Evolutionary conservation across 208 protist genomes (phyloP).

Genomic region (Leishmania tarentolae): DNA sequence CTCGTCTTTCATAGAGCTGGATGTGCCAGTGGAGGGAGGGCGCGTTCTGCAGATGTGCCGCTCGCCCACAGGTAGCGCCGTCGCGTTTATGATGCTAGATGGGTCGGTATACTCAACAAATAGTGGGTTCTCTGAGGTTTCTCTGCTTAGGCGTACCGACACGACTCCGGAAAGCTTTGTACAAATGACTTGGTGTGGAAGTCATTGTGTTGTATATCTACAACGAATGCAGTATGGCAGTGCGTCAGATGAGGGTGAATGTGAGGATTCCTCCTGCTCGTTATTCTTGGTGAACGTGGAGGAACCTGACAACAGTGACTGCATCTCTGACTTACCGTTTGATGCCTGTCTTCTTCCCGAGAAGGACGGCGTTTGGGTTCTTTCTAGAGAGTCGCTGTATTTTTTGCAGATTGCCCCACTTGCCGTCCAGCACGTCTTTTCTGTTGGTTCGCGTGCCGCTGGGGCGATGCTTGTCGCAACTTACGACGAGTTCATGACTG

Average conservation of each 20-base stretch:
- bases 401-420: slow-evolving; percentile 69
- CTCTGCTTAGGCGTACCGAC: slow-evolving; percentile 31
- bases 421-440: slow-evolving; percentile 68
- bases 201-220: slow-evolving; percentile 34
- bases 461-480: slow-evolving; percentile 65
- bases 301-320: slow-evolving; percentile 51
- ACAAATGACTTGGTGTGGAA: slow-evolving; percentile 71
- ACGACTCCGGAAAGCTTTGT: slow-evolving; percentile 16
- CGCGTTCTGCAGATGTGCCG: slow-evolving; percentile 58
- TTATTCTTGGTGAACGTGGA: slow-evolving; percentile 50
- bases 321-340: slow-evolving; percentile 57
- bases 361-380: slow-evolving; percentile 62
- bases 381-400: slow-evolving; percentile 50
- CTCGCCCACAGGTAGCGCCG: slow-evolving; percentile 41
- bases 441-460: slow-evolving; percentile 57
- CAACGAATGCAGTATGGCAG: slow-evolving; percentile 36
- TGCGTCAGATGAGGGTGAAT: background rate
- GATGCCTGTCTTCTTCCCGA: slow-evolving; percentile 56
- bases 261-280: slow-evolving; percentile 38
- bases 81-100: slow-evolving; percentile 66
- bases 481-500: slow-evolving; percentile 83
- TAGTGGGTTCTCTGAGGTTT: slow-evolving; percentile 63
- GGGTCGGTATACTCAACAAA: slow-evolving; percentile 60
- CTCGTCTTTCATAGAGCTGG: slow-evolving; percentile 40
- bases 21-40: slow-evolving; percentile 56